Base-by-base conservation (phyloP, 768 basidiomycete genomes). In the Boletus pseudo-olivaceus region DNA sequence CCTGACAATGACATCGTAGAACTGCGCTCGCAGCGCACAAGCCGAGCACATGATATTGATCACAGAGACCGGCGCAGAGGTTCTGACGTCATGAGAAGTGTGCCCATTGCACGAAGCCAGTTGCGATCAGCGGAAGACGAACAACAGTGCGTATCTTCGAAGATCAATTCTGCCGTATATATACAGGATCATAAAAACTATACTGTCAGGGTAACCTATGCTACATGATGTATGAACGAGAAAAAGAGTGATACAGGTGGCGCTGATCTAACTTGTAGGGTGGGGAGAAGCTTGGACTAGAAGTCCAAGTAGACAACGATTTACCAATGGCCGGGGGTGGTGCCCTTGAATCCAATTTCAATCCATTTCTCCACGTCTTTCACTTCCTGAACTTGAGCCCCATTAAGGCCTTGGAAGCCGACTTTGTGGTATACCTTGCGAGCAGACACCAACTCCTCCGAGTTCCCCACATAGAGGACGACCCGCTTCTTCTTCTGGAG, bases 11-110 rank as follows among this genome's bases (percentile, higher is more conserved):
- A 46, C 20, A 43, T 30, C 8, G 30, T 54, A 93, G 90, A 87
- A 86, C 52, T 89, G 90, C 47, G 89, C 88, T 1, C 78, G 92
- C 27, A 82, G 84, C 49, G 91, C 93, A 3, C 91, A 93, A 70
- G 87, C 85, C 15, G 93, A 97, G 66, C 92, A 95, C 67, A 94
- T 86, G 82, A 74, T 97, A 7, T 74, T 94, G 29, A 89, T 96
- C 50, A 94, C 91, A 1, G 78, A 91, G 33, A 71, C 66, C 7
- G 90, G 90, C 0, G 83, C 75, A n/a, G 90, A 94, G 3, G 82
- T 95, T 6, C 75, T 96, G 32, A 96, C 93, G 27, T 59, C 56
- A 48, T 77, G 47, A 72, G 26, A 56, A 12, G 8, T 20, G 30
- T 45, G 19, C 29, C 30, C 7, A 34, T 41, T 40, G 17, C 33